Base-by-base conservation (phyloP, 371 early-diverging fungal genomes). In the Mucor mucedo region DNA sequence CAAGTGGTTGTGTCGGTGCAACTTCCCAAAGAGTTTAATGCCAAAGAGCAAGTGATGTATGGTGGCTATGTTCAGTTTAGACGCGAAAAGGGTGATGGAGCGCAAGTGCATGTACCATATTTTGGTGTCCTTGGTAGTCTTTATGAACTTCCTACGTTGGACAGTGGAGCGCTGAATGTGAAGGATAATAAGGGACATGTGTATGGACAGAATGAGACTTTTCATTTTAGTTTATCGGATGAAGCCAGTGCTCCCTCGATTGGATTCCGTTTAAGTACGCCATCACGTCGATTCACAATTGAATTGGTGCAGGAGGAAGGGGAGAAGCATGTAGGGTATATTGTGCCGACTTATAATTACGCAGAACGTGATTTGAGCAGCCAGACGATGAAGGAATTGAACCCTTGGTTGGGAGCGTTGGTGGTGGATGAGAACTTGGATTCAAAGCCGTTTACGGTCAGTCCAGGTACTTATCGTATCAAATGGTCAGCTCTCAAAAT, bases 81-180 rank as follows among this genome's bases (percentile, higher is more conserved):
- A 55, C 80, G 35, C 5, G 52, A 5, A 35, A 32, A 5, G 16
- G 47, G 6, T 4, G 21, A 16, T 42, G 41, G 61, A 8, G 29
- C 48, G 30, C 45, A 58, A 8, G 39, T 42, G 5, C 44, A 72
- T 27, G 57, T 87, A 4, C 89, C 89, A 11, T 88, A 85, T 63
- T 63, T 79, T 29, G 89, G 87, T 39, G 47, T 86, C 27, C 69
- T 74, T 47, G 87, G 89, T 3, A 68, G 82, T 50, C 49, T 83
- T 13, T 42, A 52, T 35, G 60, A 76, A 7, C 64, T 87, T 2
- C 86, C 84, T 8, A 80, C 84, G 9, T 72, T 87, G 60, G 80
- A 65, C 14, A 13, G 47, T 5, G n/a, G 30, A 3, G 21, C 28
- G 35, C 13, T 63, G 7, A 45, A 56, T 16, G 50, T 63, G 32